These are phyloP conservation scores for Stentor roeselii DNA, from an alignment of 73 alveolate genomes.

Conservation along the genomic window DNA sequence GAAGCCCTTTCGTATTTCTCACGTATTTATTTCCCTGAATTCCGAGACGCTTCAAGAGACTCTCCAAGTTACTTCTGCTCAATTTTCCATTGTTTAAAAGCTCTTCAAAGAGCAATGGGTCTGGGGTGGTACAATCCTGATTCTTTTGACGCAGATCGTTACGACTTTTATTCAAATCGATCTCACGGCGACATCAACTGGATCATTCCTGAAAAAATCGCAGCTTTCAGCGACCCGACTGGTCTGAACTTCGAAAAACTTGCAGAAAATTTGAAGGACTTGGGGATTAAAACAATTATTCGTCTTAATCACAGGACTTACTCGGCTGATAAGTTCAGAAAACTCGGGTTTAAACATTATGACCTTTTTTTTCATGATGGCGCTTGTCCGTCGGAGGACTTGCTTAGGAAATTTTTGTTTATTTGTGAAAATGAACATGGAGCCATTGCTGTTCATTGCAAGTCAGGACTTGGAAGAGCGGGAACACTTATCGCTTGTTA, in stretches of 20 bases:
- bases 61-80: background rate
- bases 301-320: conserved; percentile 15
- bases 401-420: background rate
- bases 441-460: background rate
- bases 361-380: background rate
- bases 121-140: background rate
- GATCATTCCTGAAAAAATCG: background rate
- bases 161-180: background rate
- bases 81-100: background rate
- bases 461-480: conserved; percentile 82
- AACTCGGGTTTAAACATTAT: conserved; percentile 14
- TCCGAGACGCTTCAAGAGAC: background rate
- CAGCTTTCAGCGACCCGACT: background rate
- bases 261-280: background rate
- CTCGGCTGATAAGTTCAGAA: conserved; percentile 19
- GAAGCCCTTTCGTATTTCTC: background rate
- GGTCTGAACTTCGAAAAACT: conserved; percentile 15
- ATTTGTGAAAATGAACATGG: background rate
- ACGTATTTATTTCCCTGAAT: background rate
- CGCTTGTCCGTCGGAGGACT: background rate
- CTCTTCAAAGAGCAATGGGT: background rate
- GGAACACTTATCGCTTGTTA: conserved; percentile 73
- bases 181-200: background rate
- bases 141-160: background rate
- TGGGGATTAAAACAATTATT: conserved; percentile 27